Evolutionary conservation across 768 basidiomycete species (phyloP).

Genomic region (Rubroboletus satanas): DNA sequence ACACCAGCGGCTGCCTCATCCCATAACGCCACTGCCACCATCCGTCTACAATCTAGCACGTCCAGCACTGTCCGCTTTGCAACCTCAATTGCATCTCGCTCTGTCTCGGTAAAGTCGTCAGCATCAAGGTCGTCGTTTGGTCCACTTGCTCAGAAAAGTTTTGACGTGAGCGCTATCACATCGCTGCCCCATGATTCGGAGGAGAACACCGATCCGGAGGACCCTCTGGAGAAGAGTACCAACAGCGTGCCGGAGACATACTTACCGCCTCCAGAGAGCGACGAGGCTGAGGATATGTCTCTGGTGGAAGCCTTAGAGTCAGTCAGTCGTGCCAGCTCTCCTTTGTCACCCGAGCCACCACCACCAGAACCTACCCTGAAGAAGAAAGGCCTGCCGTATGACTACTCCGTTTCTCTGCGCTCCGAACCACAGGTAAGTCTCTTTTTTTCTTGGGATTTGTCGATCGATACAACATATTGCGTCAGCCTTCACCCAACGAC

Average conservation of each 20-base stretch:
- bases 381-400: conserved; percentile 45
- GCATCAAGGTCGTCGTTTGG: conserved; percentile 35
- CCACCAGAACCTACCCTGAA: conserved; percentile 41
- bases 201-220: conserved; percentile 36
- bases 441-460: neutral
- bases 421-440: conserved; percentile 56
- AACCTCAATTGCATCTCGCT: conserved; percentile 48
- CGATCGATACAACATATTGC: neutral
- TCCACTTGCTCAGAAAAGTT: conserved; percentile 42
- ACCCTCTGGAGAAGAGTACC: conserved; percentile 40
- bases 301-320: conserved; percentile 56
- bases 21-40: conserved; percentile 46
- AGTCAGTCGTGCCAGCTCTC: conserved; percentile 53
- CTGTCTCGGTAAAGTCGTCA: conserved; percentile 32
- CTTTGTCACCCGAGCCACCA: conserved; percentile 36
- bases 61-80: conserved; percentile 49
- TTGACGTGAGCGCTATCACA: conserved; percentile 57
- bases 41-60: conserved; percentile 50
- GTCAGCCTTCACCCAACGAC: conserved; percentile 59
- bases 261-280: conserved; percentile 45
- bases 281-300: conserved; percentile 44
- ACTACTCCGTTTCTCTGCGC: conserved; percentile 57
- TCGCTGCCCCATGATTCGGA: conserved; percentile 42
- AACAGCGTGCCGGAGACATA: conserved; percentile 54
- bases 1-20: conserved; percentile 55